Percentiles rank a stretch among this genome's conserved stretches.
These are phyloP conservation scores for Arbutus unedo DNA, from an alignment of 148 eudicot species.

Conservation along the genomic window DNA sequence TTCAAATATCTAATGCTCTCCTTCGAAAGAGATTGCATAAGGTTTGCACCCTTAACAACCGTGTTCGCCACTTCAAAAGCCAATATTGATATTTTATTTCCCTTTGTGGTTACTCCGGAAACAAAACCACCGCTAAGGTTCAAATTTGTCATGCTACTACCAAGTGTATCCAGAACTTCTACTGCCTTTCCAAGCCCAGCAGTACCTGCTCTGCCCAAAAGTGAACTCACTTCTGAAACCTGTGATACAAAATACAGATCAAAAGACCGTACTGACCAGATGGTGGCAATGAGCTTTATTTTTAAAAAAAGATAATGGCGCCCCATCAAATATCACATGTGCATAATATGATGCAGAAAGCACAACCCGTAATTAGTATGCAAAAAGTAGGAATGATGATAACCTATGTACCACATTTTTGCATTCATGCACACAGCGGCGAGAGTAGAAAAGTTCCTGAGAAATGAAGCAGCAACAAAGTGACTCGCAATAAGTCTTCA, in stretches of 20 bases:
- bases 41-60: constrained; percentile 86
- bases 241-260: constrained; percentile 19
- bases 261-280: neutral
- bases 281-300: neutral
- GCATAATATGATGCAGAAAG: neutral
- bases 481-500: neutral
- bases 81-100: constrained; percentile 78
- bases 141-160: constrained; percentile 95
- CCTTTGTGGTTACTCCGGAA: constrained; percentile 82
- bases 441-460: neutral
- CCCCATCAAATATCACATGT: neutral
- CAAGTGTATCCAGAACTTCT: constrained; percentile 93
- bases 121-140: constrained; percentile 75
- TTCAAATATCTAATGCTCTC: constrained; percentile 79
- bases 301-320: neutral
- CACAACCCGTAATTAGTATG: neutral
- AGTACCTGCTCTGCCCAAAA: constrained; percentile 84
- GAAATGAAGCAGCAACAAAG: neutral
- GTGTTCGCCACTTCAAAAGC: constrained; percentile 97
- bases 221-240: constrained; percentile 88
- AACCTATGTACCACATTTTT: neutral
- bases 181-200: constrained; percentile 90
- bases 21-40: constrained; percentile 83
- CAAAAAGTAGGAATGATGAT: neutral
- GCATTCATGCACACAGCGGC: neutral